Evolutionary conservation across 2,329 filamentous ascomycete genomes (phyloP).

Genomic region (Aspergillus nomiae): DNA sequence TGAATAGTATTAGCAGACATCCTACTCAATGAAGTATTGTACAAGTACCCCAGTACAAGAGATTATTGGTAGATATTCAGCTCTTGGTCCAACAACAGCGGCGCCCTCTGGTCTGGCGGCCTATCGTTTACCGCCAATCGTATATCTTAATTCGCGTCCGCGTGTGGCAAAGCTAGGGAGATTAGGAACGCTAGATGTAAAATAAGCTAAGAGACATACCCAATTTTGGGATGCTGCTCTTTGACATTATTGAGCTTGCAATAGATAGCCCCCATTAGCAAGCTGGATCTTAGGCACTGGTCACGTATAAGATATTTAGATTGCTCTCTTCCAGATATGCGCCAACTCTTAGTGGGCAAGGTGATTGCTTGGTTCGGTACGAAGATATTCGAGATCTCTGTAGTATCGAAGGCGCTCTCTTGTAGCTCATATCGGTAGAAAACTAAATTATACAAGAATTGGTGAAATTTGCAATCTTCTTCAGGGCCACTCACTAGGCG

Average conservation of each 20-base stretch:
- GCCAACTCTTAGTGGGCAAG: conserved; percentile 8
- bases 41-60: conserved; percentile 7
- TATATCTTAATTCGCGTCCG: not conserved
- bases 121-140: conserved; percentile 7
- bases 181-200: not conserved
- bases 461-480: not conserved
- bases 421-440: not conserved
- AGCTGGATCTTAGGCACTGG: not conserved
- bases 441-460: not conserved
- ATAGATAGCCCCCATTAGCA: conserved; percentile 2
- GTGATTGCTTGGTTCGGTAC: not conserved
- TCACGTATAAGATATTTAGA: not conserved
- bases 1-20: not conserved
- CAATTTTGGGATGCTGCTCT: not conserved
- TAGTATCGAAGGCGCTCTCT: not conserved
- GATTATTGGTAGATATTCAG: not conserved
- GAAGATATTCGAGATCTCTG: not conserved
- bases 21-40: not conserved
- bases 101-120: not conserved
- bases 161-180: not conserved
- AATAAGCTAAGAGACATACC: not conserved
- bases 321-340: not conserved
- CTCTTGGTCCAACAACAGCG: not conserved
- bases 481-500: not conserved
- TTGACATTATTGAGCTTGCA: not conserved